A percentile compares a stretch with the other conserved stretches of the same genome.
These are phyloP conservation scores for Cyamopsis tetragonoloba DNA, from an alignment of 306 rosid genomes.

Conservation along the genomic window DNA sequence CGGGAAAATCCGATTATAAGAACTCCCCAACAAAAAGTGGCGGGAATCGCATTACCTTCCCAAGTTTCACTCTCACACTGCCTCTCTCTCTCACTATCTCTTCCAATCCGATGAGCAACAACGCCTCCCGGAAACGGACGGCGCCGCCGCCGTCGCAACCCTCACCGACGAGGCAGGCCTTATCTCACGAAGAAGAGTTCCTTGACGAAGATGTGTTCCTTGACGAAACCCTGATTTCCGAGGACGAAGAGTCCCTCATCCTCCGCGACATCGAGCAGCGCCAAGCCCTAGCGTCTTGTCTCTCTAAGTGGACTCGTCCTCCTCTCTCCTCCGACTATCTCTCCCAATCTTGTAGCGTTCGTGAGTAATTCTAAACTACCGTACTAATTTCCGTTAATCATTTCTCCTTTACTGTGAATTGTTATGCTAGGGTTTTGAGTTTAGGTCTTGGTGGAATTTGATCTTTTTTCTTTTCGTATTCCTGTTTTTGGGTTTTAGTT, in stretches of 20 bases:
- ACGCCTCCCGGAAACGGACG: conserved; percentile 50
- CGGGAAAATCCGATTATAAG: conserved; percentile 27
- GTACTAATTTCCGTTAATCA: neutral
- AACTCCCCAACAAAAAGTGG: conserved; percentile 36
- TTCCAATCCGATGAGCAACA: conserved; percentile 26
- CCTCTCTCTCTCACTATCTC: neutral
- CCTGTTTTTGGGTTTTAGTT: conserved; percentile 29
- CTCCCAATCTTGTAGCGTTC: conserved; percentile 49
- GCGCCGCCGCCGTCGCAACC: conserved; percentile 44
- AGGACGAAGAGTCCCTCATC: conserved; percentile 68
- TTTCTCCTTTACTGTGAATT: neutral
- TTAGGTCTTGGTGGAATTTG: neutral
- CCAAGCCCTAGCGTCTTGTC: conserved; percentile 61
- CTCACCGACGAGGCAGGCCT: conserved; percentile 51
- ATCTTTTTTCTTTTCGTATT: neutral
- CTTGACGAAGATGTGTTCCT: conserved; percentile 87
- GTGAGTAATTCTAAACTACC: conserved; percentile 45
- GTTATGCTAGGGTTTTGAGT: conserved; percentile 36
- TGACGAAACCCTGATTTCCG: conserved; percentile 64
- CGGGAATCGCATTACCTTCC: conserved; percentile 41
- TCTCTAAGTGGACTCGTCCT: conserved; percentile 81
- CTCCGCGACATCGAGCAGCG: conserved; percentile 87
- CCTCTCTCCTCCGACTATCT: conserved; percentile 51
- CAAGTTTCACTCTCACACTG: neutral
- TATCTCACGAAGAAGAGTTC: conserved; percentile 69